Conservation (phyloP, 345 rosid genomes). For the Iberis pinnata region DNA sequence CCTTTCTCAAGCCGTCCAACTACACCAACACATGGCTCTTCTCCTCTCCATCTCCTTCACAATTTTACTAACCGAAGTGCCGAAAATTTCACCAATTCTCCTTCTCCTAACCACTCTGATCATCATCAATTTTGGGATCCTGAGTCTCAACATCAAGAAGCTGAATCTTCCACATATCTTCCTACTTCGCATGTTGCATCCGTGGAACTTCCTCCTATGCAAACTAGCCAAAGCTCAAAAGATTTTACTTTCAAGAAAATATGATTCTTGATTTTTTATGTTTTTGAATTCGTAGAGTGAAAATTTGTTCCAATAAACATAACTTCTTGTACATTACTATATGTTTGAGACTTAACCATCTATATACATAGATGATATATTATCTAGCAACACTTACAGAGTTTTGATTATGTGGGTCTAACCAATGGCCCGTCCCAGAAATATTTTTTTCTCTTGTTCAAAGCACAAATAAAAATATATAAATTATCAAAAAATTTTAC, state of each 20-base stretch:
- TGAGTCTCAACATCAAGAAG: slow-evolving; percentile 38
- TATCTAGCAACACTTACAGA: no score
- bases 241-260: slow-evolving; percentile 33
- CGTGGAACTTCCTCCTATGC: slow-evolving; percentile 29
- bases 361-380: no score
- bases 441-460: no score
- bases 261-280: background rate
- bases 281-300: no score
- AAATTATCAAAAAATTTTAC: no score
- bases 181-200: slow-evolving; percentile 22
- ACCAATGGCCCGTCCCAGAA: no score
- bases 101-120: slow-evolving; percentile 31
- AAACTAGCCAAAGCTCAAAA: slow-evolving; percentile 16
- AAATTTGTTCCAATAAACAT: no score
- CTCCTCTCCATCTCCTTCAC: slow-evolving; percentile 68
- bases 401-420: no score
- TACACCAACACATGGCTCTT: slow-evolving; percentile 60
- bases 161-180: slow-evolving; percentile 30
- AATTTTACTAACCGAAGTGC: slow-evolving; percentile 38
- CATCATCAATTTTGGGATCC: slow-evolving; percentile 41
- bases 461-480: no score
- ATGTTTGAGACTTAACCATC: no score
- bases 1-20: slow-evolving; percentile 61
- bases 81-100: slow-evolving; percentile 39
- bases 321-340: no score